Base-by-base conservation (phyloP, 768 basidiomycete species). In the Pilatotrama ljubarskyi region DNA sequence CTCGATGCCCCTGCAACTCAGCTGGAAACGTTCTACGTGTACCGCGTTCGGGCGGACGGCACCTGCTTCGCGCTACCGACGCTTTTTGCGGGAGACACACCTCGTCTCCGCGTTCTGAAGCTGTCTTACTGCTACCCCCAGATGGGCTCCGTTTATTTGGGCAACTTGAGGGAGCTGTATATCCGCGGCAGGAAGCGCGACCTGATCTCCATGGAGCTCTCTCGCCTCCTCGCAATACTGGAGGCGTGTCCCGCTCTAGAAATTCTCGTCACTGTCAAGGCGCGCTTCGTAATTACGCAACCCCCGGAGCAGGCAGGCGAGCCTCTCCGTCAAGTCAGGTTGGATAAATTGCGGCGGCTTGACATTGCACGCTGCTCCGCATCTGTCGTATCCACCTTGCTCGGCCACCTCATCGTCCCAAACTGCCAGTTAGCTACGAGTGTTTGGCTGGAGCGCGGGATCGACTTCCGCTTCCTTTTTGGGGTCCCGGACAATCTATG, bases 141-240 rank as follows among this genome's bases (percentile, higher is more conserved):
- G 11, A 20, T 64, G 29, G 66, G 42, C 29, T 58, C 61, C 41
- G 22, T 67, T 14, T 47, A 63, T 3, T 62, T 62, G 26, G 24
- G 61, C n/a, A 64, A 64, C 35, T 35, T 71, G 29, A 61, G 49
- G 36, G 53, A 61, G 38, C 55, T 71, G 8, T 61, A 64, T 18
- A 64, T 71, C 60, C 60, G 58, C 25, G 70, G 70, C 25, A 62
- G 62, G 59, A 71, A 71, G 43, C 66, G 63, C 44, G 52, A 60
- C 20, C 54, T 43, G 7, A 64, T 71, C 17, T 58, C 59, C 1
- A 59, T 69, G 51, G 58, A 64, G 15, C 46, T 69, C 7, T 66
- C 70, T 10, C 49, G 41, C n/a, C 60, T 71, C 7, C 50, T 71
- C 6, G 65, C 67, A 25, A 63, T 71, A 3, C 58, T 71, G n/a